These are phyloP conservation scores for Boletus edulis DNA, from an alignment of 768 basidiomycete species.

Conservation along the genomic window DNA sequence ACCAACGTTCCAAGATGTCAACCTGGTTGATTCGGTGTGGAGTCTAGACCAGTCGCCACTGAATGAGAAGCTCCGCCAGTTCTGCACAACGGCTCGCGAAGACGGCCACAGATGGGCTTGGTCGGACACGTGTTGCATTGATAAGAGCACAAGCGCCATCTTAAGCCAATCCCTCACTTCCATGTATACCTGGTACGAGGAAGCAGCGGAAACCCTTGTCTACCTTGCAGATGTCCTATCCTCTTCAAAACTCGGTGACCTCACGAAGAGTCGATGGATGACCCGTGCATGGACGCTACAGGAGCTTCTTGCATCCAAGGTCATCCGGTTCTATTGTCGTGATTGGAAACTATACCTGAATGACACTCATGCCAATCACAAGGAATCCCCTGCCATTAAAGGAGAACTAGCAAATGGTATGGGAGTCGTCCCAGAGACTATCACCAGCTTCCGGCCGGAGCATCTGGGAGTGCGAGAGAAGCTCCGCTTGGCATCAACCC, in stretches of 20 bases:
- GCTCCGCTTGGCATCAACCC: constrained; percentile 5
- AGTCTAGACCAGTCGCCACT: not conserved
- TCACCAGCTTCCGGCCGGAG: not conserved
- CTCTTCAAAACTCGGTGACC: not conserved
- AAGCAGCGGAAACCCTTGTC: not conserved
- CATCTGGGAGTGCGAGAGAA: constrained; percentile 4
- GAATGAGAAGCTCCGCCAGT: not conserved
- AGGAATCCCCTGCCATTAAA: constrained; percentile 7
- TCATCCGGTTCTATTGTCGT: constrained; percentile 8
- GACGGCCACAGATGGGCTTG: not conserved
- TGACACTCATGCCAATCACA: constrained; percentile 7
- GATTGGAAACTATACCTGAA: constrained; percentile 8
- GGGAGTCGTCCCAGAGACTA: not conserved
- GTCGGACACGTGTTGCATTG: not conserved
- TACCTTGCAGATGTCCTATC: not conserved
- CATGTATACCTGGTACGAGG: not conserved
- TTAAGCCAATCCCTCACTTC: not conserved
- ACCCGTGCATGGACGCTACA: constrained; percentile 10
- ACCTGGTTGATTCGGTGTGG: not conserved
- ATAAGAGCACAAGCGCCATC: not conserved
- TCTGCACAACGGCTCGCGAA: not conserved
- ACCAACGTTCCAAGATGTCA: not conserved
- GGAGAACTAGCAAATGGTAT: constrained; percentile 8
- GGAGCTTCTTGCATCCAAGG: constrained; percentile 11
- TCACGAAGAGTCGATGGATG: constrained; percentile 5